These are phyloP conservation scores for Lepidium africanum DNA, from an alignment of 345 rosid genomes.

Conservation along the genomic window DNA sequence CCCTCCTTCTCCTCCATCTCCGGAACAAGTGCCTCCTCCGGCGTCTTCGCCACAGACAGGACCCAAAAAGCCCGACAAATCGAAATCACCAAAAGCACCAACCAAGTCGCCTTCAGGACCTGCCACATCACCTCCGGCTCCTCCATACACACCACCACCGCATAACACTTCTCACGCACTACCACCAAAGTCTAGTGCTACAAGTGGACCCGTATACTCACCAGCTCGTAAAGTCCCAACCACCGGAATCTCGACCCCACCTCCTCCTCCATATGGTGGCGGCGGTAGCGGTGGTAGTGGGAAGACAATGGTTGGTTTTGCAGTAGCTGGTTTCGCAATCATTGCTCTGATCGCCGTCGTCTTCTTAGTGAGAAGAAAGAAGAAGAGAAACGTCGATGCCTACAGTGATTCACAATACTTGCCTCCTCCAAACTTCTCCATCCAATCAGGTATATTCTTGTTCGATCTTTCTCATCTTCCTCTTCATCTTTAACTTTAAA, in stretches of 20 bases:
- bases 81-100: conserved; percentile 3
- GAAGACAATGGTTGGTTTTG: conserved; percentile 28
- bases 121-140: conserved; percentile 10
- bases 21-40: neutral
- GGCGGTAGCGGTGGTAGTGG: neutral
- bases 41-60: conserved; percentile 10
- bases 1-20: conserved; percentile 14
- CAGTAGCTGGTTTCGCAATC: conserved; percentile 44
- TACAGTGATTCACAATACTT: conserved; percentile 31
- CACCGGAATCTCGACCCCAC: neutral
- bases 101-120: conserved; percentile 20
- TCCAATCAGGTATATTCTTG: conserved; percentile 41
- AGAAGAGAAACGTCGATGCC: conserved; percentile 28
- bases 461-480: neutral
- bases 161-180: conserved; percentile 10
- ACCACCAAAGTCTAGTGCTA: conserved; percentile 14
- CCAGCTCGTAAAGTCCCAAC: conserved; percentile 7
- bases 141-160: neutral
- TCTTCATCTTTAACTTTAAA: neutral
- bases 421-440: conserved; percentile 43
- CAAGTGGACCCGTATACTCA: conserved; percentile 15
- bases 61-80: neutral
- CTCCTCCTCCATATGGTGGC: neutral
- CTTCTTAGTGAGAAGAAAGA: conserved; percentile 37
- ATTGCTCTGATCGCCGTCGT: conserved; percentile 44